Evolutionary conservation across 148 eudicot genomes (phyloP), one percentile per base, ranked within the genome.

Genomic region (Silene uniflora): DNA sequence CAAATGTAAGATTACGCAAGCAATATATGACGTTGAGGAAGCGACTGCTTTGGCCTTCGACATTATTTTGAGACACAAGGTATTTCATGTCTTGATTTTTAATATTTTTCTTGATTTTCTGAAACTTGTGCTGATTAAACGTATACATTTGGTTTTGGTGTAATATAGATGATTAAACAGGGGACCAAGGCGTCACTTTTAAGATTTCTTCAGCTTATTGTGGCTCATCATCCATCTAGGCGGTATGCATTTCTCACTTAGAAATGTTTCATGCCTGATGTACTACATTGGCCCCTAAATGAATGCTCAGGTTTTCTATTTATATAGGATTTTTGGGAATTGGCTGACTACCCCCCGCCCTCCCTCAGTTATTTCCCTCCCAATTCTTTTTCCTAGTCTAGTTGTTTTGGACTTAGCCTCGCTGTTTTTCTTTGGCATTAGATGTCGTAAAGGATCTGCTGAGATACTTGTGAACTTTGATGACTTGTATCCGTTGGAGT

Each of bases 391-490:
- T 2, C 24, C 24, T 54, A 13, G 12, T 29, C 5, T 24, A 25
- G 1, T 52, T 2, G 10, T 16, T 54, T 55, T 54, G 62, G 21
- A 27, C 73, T 71, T 22, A 52, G 10, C 16, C 64, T 46, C 78
- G 32, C 14, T 74, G 23, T 70, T 65, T 44, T 7, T 18, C 25
- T 79, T 69, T 83, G 77, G 60, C 79, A 62, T 35, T 66, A 94
- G 98, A 83, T 94, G 98, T 74, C 96, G 97, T 77, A 90, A 89
- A 82, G 98, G 98, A 85, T 86, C 89, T 84, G 93, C 98, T 67
- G 93, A 91, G 61, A 87, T 94, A 69, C 95, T 94, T 61, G 86
- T 94, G 73, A 84, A 91, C 80, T 90, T 91, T 73, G 97, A 91
- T 81, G 91, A 89, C 76, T 76, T 89, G 73, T 88, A 78, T 84